Evolutionary conservation across 73 alveolate genomes (phyloP), one percentile per base, ranked within the genome.

Genomic region (Paramecium biaurelia): DNA sequence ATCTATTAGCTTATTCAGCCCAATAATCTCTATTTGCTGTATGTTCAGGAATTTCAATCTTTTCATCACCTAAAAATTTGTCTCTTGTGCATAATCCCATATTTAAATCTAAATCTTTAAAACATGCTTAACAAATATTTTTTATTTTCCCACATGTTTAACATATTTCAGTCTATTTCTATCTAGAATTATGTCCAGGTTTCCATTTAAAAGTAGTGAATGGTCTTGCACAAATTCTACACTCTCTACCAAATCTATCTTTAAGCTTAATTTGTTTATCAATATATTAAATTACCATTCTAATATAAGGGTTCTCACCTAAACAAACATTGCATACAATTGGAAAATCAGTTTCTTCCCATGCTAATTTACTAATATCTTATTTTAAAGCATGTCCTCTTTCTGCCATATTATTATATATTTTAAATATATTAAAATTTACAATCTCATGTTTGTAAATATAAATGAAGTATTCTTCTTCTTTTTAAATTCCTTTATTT

Each of bases 271-370:
- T 12, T 14, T 0, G 18, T 1, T 3, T 18, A 47, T 28, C 15
- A 7, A 0, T 2, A 12, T 35, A 18, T 24, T 92, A 85, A 93
- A 95, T 38, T 74, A 97, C 96, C 99, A 98, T 98, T 92, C 99
- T 92, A n/a, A 97, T 94, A 89, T 94, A 98, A 35, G 99, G 99
- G 92, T 97, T 97, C 63, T 95, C 97, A 4, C 99, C 99, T 32
- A 98, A 93, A 92, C 99, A 98, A 70, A 92, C 92, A 85, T 97
- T 96, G 74, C 99, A 98, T 35, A 98, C 93, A 26, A 97, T 97
- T 0, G 99, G 99, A 95, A 97, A 98, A 18, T 97, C 99, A 10
- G 99, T 86, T 20, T 96, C 96, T 90, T 98, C 99, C 99, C 99
- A 98, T 7, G 96, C 98, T 85, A 92, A 92, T 92, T 97, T 98